These are phyloP conservation scores for Solanum okadae DNA, from an alignment of 257 asterid species.

Conservation along the genomic window DNA sequence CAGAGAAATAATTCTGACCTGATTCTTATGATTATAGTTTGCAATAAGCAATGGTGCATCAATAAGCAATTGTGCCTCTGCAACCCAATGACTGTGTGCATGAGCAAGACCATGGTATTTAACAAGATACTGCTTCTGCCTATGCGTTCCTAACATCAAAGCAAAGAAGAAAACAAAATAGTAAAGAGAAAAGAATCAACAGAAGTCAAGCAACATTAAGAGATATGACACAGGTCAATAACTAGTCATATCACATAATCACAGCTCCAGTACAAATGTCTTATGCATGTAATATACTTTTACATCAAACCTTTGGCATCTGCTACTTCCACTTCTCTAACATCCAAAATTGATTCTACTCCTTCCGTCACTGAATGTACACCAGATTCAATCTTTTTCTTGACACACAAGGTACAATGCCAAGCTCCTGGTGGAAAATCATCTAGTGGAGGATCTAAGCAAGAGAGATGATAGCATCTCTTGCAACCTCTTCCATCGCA, in stretches of 20 bases:
- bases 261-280: not conserved
- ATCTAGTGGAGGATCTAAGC: conserved; percentile 42
- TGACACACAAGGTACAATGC: conserved; percentile 60
- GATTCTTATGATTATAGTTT: conserved; percentile 25
- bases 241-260: not conserved
- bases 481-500: conserved; percentile 52
- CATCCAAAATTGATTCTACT: conserved; percentile 54
- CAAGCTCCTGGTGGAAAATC: conserved; percentile 46
- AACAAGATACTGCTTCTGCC: conserved; percentile 67
- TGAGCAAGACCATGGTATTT: conserved; percentile 69
- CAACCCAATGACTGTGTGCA: conserved; percentile 64
- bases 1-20: conserved; percentile 22
- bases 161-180: conserved; percentile 4
- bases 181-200: conserved; percentile 3
- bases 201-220: not conserved
- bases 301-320: conserved; percentile 39
- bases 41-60: conserved; percentile 37
- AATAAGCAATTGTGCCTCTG: conserved; percentile 40
- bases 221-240: not conserved
- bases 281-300: not conserved
- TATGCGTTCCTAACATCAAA: conserved; percentile 34
- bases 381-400: conserved; percentile 55
- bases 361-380: conserved; percentile 56
- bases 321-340: conserved; percentile 48
- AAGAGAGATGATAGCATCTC: conserved; percentile 40